A percentile compares a stretch with the other conserved stretches of the same genome.
Evolutionary conservation across 768 basidiomycete genomes (phyloP).

Genomic region (Thelephora ganbajun): DNA sequence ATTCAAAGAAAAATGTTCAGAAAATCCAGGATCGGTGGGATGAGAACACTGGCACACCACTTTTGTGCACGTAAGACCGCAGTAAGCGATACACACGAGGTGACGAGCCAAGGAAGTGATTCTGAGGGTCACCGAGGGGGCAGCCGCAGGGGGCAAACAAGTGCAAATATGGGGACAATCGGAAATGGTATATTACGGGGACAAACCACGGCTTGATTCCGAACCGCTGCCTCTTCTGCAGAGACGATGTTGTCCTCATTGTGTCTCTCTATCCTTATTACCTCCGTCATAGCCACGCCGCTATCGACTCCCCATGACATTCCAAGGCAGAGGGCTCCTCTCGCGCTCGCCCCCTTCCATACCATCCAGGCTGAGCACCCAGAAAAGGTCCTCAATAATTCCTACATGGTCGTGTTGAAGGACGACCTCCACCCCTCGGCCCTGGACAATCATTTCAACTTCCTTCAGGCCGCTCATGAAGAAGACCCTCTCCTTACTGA

Average conservation of each 20-base stretch:
- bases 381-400: conserved; percentile 69
- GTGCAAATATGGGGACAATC: conserved; percentile 5
- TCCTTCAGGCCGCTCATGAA: conserved; percentile 52
- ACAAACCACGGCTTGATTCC: not conserved
- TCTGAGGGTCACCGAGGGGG: not conserved
- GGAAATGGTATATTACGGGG: conserved; percentile 9
- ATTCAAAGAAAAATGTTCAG: too few species aligned
- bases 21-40: too few species aligned
- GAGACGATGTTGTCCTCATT: conserved; percentile 16
- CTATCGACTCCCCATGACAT: conserved; percentile 29
- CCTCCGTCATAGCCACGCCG: conserved; percentile 27
- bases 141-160: conserved; percentile 7
- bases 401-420: conserved; percentile 91
- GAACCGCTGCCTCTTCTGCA: too few species aligned
- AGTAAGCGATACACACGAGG: not conserved
- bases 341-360: conserved; percentile 45
- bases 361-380: conserved; percentile 37
- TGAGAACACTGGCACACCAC: too few species aligned
- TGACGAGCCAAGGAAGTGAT: not conserved
- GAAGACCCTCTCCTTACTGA: conserved; percentile 35
- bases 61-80: not conserved
- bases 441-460: conserved; percentile 67
- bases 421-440: conserved; percentile 41
- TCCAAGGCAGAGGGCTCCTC: conserved; percentile 24
- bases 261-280: conserved; percentile 22